These are phyloP conservation scores for Fusarium camptoceras DNA, from an alignment of 2,329 filamentous ascomycete genomes.

Conservation along the genomic window DNA sequence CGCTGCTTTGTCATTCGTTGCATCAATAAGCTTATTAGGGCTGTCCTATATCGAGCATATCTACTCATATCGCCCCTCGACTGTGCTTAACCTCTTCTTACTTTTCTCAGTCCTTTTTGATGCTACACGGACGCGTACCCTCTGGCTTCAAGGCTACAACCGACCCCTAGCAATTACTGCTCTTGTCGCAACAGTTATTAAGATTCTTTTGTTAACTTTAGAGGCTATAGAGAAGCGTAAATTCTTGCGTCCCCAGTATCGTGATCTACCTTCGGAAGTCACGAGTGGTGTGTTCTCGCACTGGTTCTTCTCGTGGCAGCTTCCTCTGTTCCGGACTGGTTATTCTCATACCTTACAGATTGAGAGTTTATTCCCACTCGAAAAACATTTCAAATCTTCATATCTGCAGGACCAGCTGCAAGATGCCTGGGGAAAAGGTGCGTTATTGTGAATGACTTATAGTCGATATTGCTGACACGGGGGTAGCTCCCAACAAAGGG, in stretches of 20 bases:
- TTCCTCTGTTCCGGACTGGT: conserved; percentile 25
- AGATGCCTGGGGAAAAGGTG: conserved; percentile 22
- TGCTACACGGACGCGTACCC: conserved; percentile 19
- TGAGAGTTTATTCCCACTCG: conserved; percentile 23
- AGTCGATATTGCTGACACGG: neutral
- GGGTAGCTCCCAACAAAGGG: conserved; percentile 7
- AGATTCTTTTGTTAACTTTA: conserved; percentile 12
- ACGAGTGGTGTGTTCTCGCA: conserved; percentile 28
- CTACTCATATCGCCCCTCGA: conserved; percentile 36
- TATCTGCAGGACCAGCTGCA: conserved; percentile 31
- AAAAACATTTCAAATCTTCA: conserved; percentile 27
- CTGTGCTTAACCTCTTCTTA: conserved; percentile 30
- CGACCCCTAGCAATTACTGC: conserved; percentile 1
- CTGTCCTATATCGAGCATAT: conserved; percentile 38
- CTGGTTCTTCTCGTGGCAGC: conserved; percentile 37
- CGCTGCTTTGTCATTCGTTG: conserved; percentile 22
- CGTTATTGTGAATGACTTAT: neutral
- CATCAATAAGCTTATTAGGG: conserved; percentile 15
- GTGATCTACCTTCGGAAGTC: conserved; percentile 7
- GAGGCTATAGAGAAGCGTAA: conserved; percentile 30
- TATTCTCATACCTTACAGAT: conserved; percentile 26
- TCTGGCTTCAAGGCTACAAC: conserved; percentile 37
- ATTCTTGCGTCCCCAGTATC: conserved; percentile 23
- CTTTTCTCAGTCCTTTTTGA: conserved; percentile 33
- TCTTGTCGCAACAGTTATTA: conserved; percentile 26